Evolutionary conservation across 1,284 basidiomycete species (phyloP), one percentile per base, ranked within the genome.

Genomic region (Blastosporella zonata): DNA sequence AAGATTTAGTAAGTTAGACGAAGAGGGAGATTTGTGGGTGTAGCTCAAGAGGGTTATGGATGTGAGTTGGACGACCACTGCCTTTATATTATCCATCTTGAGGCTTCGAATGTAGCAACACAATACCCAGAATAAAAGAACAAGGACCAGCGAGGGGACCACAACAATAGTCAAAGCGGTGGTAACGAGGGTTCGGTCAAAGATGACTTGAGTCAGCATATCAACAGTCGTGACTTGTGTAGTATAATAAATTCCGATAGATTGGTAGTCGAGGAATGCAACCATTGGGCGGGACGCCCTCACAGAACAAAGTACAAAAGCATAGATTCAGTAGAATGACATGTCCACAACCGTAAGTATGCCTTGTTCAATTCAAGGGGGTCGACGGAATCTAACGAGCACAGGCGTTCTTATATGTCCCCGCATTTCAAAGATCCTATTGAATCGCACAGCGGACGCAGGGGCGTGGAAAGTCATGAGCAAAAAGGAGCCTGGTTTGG

Each of bases 81-180:
- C 20, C 27, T 37, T 43, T 48, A 48, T 48, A 43, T 6, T 12
- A 41, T 27, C 31, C 22, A 31, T 33, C 4, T 40, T 23, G 37
- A 17, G 18, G 28, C 28, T 38, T 46, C 18, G 45, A 18, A 4
- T 10, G 6, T 13, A 17, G 27, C 21, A 43, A 42, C 47, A 39
- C 21, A 3, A 40, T 34, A 22, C 25, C 33, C 9, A n/a, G 43
- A 47, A 38, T 42, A 47, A 21, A 29, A 10, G 21, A 34, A 28
- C 39, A 28, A 43, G 20, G 20, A 7, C 39, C 23, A 35, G 18
- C 6, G 28, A 4, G 13, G 17, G 36, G 21, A 22, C 18, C 18
- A 3, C 17, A 23, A 48, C 33, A 48, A 36, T 43, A 43, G 40
- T 36, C 39, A 41, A 15, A 42, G 23, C 17, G 27, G 23, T 36